phyloP scores from a whole-genome alignment of 495 filamentous ascomycete species.

The Penicillium steckii region DNA sequence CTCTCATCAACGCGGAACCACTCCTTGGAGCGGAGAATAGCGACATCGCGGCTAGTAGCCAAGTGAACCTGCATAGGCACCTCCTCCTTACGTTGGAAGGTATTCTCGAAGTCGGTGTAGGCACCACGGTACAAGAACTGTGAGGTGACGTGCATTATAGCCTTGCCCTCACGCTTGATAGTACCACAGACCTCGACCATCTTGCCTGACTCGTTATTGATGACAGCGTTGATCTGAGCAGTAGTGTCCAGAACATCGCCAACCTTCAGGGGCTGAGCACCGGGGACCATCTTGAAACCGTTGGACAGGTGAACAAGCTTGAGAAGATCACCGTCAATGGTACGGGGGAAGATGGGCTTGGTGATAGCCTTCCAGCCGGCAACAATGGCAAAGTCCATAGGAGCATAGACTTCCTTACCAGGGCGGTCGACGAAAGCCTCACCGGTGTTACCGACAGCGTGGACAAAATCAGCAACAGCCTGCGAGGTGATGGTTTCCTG shows the following conservation, averaged over 20 bases:
- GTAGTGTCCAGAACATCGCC: slow-evolving; percentile 91
- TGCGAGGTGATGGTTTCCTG: slow-evolving; percentile 80
- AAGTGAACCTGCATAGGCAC: slow-evolving; percentile 94
- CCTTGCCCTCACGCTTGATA: slow-evolving; percentile 77
- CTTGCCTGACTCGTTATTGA: slow-evolving; percentile 98
- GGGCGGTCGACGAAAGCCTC: slow-evolving; percentile 98
- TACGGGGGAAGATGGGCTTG: slow-evolving; percentile 94
- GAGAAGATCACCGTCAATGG: slow-evolving; percentile 90
- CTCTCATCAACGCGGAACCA: slow-evolving; percentile 87
- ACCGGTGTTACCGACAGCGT: slow-evolving; percentile 95
- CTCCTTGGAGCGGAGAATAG: slow-evolving; percentile 90
- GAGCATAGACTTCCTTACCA: slow-evolving; percentile 90
- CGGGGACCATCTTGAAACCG: slow-evolving; percentile 96
- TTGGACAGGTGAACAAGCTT: slow-evolving; percentile 96
- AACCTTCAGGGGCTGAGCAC: slow-evolving; percentile 90
- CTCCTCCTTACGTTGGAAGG: slow-evolving; percentile 95
- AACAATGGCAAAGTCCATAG: slow-evolving; percentile 99
- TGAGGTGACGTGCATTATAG: slow-evolving; percentile 98
- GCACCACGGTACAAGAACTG: slow-evolving; percentile 95
- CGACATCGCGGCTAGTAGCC: slow-evolving; percentile 81
- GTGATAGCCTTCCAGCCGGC: slow-evolving; percentile 99
- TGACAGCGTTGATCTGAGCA: slow-evolving; percentile 93
- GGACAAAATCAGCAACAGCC: slow-evolving; percentile 96
- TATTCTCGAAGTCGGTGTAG: slow-evolving; percentile 94
- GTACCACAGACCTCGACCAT: slow-evolving; percentile 99